phyloP scores from a whole-genome alignment of 306 rosid species.

The Castanea sativa region DNA sequence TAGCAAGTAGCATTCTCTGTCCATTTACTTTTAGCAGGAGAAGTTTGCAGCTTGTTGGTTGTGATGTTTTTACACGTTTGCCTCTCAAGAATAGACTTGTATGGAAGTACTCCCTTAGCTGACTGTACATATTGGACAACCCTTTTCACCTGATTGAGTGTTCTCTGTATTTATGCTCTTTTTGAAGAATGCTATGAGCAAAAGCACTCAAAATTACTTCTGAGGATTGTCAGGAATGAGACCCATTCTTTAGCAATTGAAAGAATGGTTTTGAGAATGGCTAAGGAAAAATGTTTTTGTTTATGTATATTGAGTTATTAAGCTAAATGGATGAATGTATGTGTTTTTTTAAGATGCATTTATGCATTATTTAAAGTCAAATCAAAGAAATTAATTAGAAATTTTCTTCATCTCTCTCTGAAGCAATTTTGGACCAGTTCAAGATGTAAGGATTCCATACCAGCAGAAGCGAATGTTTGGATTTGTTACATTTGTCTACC shows the following conservation, averaged over 20 bases:
- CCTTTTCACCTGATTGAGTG: neutral
- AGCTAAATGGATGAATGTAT: neutral
- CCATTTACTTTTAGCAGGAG: neutral
- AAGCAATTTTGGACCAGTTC: slow-evolving; percentile 97
- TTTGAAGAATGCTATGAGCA: neutral
- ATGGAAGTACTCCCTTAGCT: neutral
- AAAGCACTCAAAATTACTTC: neutral
- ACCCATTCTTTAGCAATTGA: neutral
- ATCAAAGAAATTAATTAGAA: slow-evolving; percentile 19
- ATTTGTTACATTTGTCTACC: slow-evolving; percentile 88
- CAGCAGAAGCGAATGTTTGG: slow-evolving; percentile 99
- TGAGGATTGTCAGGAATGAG: neutral
- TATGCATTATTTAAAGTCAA: slow-evolving; percentile 7
- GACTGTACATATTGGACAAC: neutral
- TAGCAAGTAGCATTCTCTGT: neutral
- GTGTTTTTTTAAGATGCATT: neutral
- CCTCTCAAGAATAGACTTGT: neutral
- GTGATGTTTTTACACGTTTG: neutral
- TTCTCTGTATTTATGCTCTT: neutral
- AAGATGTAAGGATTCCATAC: slow-evolving; percentile 97
- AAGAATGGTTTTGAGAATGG: neutral
- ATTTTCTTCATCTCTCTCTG: slow-evolving; percentile 23
- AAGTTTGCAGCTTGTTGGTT: neutral
- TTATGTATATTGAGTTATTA: neutral
- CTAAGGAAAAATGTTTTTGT: neutral